Percentiles rank a stretch among this genome's conserved stretches.
These are phyloP conservation scores for Panaeolus papilionaceus DNA, from an alignment of 768 basidiomycete species.

Conservation along the genomic window DNA sequence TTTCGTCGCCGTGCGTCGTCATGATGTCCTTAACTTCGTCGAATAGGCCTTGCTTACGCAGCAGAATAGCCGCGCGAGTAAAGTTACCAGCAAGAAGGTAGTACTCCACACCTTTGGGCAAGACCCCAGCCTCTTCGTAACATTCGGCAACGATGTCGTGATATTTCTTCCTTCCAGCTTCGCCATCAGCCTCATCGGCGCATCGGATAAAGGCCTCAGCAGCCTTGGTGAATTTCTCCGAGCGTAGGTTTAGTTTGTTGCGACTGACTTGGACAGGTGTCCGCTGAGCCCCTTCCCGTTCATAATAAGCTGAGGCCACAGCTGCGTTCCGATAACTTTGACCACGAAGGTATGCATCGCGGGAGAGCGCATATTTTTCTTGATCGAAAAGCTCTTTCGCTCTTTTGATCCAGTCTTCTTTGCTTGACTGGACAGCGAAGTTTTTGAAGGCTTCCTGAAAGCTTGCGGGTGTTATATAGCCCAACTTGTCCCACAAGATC, in stretches of 20 bases:
- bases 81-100: constrained; percentile 51
- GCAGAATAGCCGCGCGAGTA: constrained; percentile 49
- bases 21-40: constrained; percentile 60
- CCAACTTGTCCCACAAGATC: constrained; percentile 56
- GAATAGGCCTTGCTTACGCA: constrained; percentile 54
- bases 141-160: constrained; percentile 52
- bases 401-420: constrained; percentile 42
- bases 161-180: constrained; percentile 39
- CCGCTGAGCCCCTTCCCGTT: constrained; percentile 56
- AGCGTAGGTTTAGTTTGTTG: constrained; percentile 31
- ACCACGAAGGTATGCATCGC: constrained; percentile 41
- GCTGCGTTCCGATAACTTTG: constrained; percentile 44
- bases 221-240: constrained; percentile 39
- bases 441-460: constrained; percentile 54
- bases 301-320: constrained; percentile 57
- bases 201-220: constrained; percentile 31
- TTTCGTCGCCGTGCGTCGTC: constrained; percentile 34
- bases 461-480: constrained; percentile 53
- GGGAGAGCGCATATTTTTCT: constrained; percentile 45
- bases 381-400: constrained; percentile 39
- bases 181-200: constrained; percentile 35
- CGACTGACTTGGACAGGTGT: constrained; percentile 27
- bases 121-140: constrained; percentile 44
- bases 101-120: constrained; percentile 48
- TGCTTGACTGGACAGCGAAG: constrained; percentile 59